phyloP scores from a whole-genome alignment of 2,329 filamentous ascomycete genomes.

The Coleophoma eucalyptorum region DNA sequence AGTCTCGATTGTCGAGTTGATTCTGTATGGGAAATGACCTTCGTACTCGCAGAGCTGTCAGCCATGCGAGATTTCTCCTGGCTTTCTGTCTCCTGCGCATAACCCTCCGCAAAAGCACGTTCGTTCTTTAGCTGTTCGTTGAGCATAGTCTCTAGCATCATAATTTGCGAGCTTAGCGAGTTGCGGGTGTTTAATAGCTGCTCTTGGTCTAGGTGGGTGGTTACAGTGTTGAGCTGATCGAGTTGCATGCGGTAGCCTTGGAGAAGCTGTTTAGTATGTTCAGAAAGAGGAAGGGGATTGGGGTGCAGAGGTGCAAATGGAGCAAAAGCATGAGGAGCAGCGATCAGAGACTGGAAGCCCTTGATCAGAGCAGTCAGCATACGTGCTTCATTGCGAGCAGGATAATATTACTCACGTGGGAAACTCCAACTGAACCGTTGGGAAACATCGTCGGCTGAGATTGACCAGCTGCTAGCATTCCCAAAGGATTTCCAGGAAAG shows the following conservation, averaged over 20 bases:
- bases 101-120: slow-evolving; percentile 3
- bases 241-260: slow-evolving; percentile 43
- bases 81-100: background rate
- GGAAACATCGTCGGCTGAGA: slow-evolving; percentile 13
- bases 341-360: no score
- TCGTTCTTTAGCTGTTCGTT: background rate
- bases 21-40: slow-evolving; percentile 2
- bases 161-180: slow-evolving; percentile 32
- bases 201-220: slow-evolving; percentile 57
- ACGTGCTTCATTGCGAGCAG: slow-evolving; percentile 2
- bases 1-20: slow-evolving; percentile 18
- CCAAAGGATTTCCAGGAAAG: slow-evolving; percentile 9
- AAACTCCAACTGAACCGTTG: slow-evolving; percentile 1
- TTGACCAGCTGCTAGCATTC: slow-evolving; percentile 14
- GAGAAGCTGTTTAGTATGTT: slow-evolving; percentile 19
- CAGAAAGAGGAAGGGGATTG: slow-evolving; percentile 7
- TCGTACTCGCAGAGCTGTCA: background rate
- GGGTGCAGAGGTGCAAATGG: background rate
- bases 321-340: no score
- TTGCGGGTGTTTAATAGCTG: slow-evolving; percentile 40
- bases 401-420: background rate
- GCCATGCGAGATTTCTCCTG: background rate
- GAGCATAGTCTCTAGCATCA: background rate
- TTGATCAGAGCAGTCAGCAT: background rate
- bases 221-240: slow-evolving; percentile 52